These are phyloP conservation scores for Coemansia sp. DNA, from an alignment of 192 early-diverging fungal genomes.

Conservation along the genomic window DNA sequence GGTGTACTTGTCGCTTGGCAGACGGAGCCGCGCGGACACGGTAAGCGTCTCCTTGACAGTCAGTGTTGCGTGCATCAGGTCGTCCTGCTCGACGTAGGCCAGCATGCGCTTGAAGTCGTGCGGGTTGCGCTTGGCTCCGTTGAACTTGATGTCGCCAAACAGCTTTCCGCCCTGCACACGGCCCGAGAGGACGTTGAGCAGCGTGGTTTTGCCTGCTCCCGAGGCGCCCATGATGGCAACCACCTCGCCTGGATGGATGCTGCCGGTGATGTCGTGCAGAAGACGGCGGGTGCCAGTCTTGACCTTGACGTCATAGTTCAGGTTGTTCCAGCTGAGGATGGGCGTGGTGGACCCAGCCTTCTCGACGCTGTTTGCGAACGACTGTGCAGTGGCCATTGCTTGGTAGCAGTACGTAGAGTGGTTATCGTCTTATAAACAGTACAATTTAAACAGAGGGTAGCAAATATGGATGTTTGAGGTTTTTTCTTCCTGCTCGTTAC, in stretches of 20 bases:
- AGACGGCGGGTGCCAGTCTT: conserved; percentile 48
- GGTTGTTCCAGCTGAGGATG: conserved; percentile 38
- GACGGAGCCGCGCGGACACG: conserved; percentile 68
- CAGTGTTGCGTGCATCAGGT: conserved; percentile 54
- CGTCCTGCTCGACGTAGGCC: conserved; percentile 56
- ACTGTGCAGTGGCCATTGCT: not conserved
- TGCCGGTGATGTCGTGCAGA: conserved; percentile 70
- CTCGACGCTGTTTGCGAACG: not conserved
- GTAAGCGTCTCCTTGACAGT: conserved; percentile 76
- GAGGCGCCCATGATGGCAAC: conserved; percentile 90
- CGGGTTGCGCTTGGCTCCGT: conserved; percentile 41
- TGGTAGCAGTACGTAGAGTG: not conserved
- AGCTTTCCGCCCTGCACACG: conserved; percentile 61
- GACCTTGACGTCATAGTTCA: conserved; percentile 46
- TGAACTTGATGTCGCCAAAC: conserved; percentile 57
- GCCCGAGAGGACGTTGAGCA: conserved; percentile 74
- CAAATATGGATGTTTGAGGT: no score
- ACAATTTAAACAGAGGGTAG: no score
- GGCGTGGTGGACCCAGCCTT: conserved; percentile 12
- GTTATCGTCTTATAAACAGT: not conserved
- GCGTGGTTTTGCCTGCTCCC: conserved; percentile 88
- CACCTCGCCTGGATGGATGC: conserved; percentile 69
- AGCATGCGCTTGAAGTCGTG: conserved; percentile 50
- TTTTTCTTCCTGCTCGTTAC: not conserved
- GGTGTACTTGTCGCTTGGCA: conserved; percentile 57